Evolutionary conservation across 371 early-diverging fungal genomes (phyloP).

Genomic region (Phascolomyces articulosus): DNA sequence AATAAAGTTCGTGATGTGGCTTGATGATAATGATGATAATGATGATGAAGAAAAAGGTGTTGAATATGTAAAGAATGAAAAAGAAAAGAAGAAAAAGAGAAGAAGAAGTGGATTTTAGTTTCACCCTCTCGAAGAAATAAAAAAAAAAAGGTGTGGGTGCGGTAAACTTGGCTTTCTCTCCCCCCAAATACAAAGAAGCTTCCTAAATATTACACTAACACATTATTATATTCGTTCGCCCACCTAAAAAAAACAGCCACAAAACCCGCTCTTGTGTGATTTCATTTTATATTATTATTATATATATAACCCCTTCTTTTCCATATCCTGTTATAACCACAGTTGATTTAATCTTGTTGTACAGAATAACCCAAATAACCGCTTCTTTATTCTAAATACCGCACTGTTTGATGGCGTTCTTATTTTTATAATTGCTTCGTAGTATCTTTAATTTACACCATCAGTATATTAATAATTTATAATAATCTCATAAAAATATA

Average conservation of each 20-base stretch:
- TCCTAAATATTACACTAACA: too few species aligned
- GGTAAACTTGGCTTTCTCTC: background rate
- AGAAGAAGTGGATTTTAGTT: background rate
- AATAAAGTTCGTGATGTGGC: too few species aligned
- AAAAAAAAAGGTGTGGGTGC: too few species aligned
- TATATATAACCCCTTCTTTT: background rate
- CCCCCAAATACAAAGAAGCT: too few species aligned
- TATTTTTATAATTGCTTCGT: background rate
- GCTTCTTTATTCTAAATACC: background rate
- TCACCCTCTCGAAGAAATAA: background rate
- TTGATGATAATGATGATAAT: too few species aligned
- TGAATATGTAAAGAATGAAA: background rate
- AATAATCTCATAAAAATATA: too few species aligned
- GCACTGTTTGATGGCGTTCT: background rate
- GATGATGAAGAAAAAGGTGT: too few species aligned
- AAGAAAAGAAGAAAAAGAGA: background rate
- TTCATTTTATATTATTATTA: background rate
- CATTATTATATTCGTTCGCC: background rate
- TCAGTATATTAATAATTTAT: too few species aligned
- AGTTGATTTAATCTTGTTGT: conserved; percentile 2
- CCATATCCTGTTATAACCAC: conserved; percentile 2
- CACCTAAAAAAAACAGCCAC: background rate
- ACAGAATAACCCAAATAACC: background rate
- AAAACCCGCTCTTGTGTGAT: background rate
- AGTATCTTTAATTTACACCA: too few species aligned